These are phyloP conservation scores for Trametes punicea DNA, from an alignment of 768 basidiomycete species.

Conservation along the genomic window DNA sequence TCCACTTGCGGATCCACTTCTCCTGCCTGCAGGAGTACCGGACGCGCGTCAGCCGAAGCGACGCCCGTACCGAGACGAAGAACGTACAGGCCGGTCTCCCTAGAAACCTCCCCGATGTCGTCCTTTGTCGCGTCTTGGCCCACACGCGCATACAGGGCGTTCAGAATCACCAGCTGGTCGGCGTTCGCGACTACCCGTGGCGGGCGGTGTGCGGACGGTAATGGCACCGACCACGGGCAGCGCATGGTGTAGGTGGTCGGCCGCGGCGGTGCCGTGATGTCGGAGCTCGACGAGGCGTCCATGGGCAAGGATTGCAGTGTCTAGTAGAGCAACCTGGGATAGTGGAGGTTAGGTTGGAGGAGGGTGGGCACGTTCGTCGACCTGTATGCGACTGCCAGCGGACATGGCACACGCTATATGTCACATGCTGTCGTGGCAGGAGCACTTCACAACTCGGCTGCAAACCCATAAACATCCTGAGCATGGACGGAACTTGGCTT, in stretches of 20 bases:
- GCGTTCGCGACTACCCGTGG: constrained; percentile 11
- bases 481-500: neutral
- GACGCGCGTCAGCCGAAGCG: neutral
- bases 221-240: constrained; percentile 3
- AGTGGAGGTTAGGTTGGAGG: neutral
- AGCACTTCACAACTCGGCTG: too few species aligned
- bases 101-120: constrained; percentile 11
- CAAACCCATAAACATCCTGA: too few species aligned
- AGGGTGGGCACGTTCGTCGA: neutral
- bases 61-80: neutral
- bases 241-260: constrained; percentile 5
- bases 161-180: constrained; percentile 13
- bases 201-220: neutral
- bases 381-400: too few species aligned
- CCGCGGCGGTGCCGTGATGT: neutral
- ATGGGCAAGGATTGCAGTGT: neutral
- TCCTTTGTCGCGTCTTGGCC: constrained; percentile 13
- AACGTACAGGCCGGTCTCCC: constrained; percentile 24
- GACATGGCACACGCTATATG: too few species aligned
- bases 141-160: constrained; percentile 5
- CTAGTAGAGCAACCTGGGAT: neutral
- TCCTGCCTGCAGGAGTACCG: constrained; percentile 9
- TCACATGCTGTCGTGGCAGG: too few species aligned
- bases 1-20: constrained; percentile 26
- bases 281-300: neutral